Conservation (phyloP, 75 land plant genomes). For the Ceratopteris richardii region DNA sequence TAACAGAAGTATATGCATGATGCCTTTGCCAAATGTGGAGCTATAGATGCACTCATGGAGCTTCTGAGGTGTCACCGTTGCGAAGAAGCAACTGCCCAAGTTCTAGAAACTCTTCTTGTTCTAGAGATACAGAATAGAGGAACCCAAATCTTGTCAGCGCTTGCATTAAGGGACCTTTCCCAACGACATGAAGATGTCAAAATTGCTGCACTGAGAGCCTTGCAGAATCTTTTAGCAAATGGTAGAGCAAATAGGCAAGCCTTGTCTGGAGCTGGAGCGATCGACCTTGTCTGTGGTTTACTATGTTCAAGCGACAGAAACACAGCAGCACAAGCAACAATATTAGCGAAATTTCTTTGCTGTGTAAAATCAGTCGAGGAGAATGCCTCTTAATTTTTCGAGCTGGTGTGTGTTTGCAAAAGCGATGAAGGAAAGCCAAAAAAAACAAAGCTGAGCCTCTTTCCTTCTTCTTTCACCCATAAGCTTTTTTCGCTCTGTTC, state of each 20-base stretch:
- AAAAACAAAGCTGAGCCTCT: no score
- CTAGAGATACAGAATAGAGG: background rate
- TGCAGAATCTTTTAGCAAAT: slow-evolving; percentile 11
- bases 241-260: slow-evolving; percentile 11
- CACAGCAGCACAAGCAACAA: slow-evolving; percentile 11
- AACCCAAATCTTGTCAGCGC: slow-evolving; percentile 6
- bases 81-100: slow-evolving; percentile 11
- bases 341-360: slow-evolving; percentile 1
- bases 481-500: no score
- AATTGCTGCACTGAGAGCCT: slow-evolving; percentile 14
- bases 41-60: slow-evolving; percentile 11
- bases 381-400: no score
- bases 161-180: slow-evolving; percentile 17
- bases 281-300: slow-evolving; percentile 1
- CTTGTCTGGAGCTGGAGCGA: slow-evolving; percentile 14
- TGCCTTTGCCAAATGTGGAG: slow-evolving; percentile 5
- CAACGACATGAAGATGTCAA: slow-evolving; percentile 7
- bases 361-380: slow-evolving; percentile 3
- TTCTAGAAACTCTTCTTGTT: slow-evolving; percentile 8
- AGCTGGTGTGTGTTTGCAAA: no score
- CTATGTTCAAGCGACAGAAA: slow-evolving; percentile 3
- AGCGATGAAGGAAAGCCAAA: no score
- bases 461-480: no score
- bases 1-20: background rate
- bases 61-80: slow-evolving; percentile 15